A percentile compares a stretch with the other conserved stretches of the same genome.
These are phyloP conservation scores for Fragaria iinumae DNA, from an alignment of 306 rosid species.

Conservation along the genomic window DNA sequence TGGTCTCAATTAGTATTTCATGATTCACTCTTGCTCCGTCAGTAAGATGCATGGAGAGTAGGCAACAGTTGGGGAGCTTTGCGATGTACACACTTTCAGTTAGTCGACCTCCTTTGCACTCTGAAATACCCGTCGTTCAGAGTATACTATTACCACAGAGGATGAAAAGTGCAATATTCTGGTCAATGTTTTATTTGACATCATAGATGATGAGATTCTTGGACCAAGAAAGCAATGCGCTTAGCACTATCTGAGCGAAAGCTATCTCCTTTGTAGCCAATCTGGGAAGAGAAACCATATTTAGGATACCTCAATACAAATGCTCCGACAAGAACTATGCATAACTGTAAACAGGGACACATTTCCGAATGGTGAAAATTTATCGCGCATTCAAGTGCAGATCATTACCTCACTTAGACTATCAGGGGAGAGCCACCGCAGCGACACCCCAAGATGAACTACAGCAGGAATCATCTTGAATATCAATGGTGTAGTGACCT, in stretches of 20 bases:
- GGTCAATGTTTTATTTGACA: slow-evolving; percentile 39
- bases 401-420: slow-evolving; percentile 65
- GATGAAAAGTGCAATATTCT: slow-evolving; percentile 35
- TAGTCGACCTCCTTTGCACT: slow-evolving; percentile 32
- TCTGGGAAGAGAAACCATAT: slow-evolving; percentile 53
- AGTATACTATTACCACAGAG: slow-evolving; percentile 38
- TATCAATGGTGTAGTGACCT: slow-evolving; percentile 99
- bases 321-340: slow-evolving; percentile 15
- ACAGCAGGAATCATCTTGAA: slow-evolving; percentile 94
- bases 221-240: slow-evolving; percentile 72
- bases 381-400: not conserved
- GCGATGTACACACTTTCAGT: slow-evolving; percentile 24
- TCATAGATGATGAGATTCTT: slow-evolving; percentile 73
- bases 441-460: slow-evolving; percentile 71
- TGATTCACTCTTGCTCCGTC: slow-evolving; percentile 27
- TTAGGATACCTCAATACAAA: slow-evolving; percentile 29
- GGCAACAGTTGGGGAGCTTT: slow-evolving; percentile 26
- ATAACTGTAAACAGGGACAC: slow-evolving; percentile 1
- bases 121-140: slow-evolving; percentile 43
- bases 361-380: slow-evolving; percentile 12
- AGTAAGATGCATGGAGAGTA: slow-evolving; percentile 31
- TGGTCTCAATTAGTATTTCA: slow-evolving; percentile 25
- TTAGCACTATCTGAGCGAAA: slow-evolving; percentile 69
- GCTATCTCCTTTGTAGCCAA: slow-evolving; percentile 69
- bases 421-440: slow-evolving; percentile 88